phyloP scores from a whole-genome alignment of 106 monocot species.

The Phalaenopsis aphrodite region DNA sequence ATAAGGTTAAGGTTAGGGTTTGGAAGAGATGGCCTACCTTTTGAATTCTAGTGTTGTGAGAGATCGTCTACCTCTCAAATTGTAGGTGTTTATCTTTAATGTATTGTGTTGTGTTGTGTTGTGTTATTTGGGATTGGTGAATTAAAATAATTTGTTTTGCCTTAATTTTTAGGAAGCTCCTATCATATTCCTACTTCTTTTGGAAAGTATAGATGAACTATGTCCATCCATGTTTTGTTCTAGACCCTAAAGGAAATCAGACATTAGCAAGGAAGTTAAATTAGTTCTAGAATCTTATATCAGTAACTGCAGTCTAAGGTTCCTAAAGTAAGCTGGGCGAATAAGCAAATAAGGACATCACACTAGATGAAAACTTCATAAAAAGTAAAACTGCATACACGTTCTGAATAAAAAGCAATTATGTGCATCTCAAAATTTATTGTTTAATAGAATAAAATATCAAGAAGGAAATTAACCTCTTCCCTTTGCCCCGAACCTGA shows the following conservation, averaged over 20 bases:
- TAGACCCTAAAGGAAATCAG: neutral
- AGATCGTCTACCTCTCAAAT: no score
- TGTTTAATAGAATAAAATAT: neutral
- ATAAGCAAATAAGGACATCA: neutral
- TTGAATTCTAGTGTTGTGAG: no score
- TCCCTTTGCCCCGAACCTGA: constrained; percentile 19
- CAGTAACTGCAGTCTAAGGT: neutral
- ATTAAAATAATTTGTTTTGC: neutral
- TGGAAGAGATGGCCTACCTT: no score
- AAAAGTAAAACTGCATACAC: neutral
- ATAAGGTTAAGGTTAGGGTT: no score
- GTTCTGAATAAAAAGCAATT: neutral
- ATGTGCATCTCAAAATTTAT: neutral
- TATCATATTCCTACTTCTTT: neutral
- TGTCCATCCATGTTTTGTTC: neutral
- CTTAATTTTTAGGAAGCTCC: neutral
- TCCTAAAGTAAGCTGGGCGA: neutral
- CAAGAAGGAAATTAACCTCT: constrained; percentile 30
- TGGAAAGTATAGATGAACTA: neutral
- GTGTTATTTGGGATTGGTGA: no score
- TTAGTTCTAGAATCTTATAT: neutral
- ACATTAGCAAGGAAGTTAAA: neutral
- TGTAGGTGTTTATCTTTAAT: no score
- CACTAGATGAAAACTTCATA: neutral
- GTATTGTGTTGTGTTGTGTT: no score